Evolutionary conservation across 2,329 filamentous ascomycete species (phyloP).

Genomic region (Apiospora arundinis): DNA sequence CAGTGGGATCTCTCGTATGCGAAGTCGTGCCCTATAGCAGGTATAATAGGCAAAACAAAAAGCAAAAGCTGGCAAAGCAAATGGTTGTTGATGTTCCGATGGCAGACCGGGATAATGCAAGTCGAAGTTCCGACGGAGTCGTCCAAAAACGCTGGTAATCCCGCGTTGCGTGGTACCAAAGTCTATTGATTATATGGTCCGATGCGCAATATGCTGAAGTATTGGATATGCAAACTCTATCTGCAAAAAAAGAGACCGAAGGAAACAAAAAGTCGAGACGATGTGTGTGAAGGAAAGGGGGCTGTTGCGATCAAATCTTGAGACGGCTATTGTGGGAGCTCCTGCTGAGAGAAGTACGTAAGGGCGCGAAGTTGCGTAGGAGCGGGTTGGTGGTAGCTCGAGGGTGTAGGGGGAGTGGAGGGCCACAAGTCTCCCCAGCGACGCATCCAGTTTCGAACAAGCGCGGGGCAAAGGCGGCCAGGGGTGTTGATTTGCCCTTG

Average conservation of each 20-base stretch:
- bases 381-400: not conserved
- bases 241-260: not conserved
- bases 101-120: not conserved
- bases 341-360: not conserved
- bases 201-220: not conserved
- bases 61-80: not conserved
- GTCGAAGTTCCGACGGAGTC: not conserved
- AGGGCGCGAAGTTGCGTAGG: not conserved
- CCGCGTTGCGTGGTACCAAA: not conserved
- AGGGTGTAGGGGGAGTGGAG: constrained; percentile 16
- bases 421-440: constrained; percentile 12
- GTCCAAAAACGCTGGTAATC: constrained; percentile 1
- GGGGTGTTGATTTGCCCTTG: constrained; percentile 7
- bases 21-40: not conserved
- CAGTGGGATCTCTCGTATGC: not conserved
- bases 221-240: not conserved
- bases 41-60: not conserved
- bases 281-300: not conserved
- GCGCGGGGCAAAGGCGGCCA: constrained; percentile 3
- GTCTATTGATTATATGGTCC: not conserved
- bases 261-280: not conserved
- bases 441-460: constrained; percentile 19
- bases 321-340: constrained; percentile 15
- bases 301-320: not conserved
- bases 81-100: not conserved